These are phyloP conservation scores for Mucor piriformis DNA, from an alignment of 371 early-diverging fungal genomes.

Conservation along the genomic window DNA sequence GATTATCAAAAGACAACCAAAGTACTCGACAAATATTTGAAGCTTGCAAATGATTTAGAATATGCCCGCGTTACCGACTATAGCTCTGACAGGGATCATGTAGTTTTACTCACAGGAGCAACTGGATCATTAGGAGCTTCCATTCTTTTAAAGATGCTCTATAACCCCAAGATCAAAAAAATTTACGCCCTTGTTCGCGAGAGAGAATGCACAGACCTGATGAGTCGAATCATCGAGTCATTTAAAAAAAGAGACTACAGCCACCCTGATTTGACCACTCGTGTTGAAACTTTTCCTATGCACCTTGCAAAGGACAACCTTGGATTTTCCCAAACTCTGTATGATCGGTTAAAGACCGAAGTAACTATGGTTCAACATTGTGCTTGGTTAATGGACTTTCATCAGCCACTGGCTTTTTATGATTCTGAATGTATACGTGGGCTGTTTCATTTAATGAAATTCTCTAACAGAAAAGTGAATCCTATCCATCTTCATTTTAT, in stretches of 20 bases:
- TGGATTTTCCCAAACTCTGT: constrained; percentile 24
- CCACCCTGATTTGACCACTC: constrained; percentile 4
- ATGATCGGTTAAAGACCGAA: constrained; percentile 27
- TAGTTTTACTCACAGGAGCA: constrained; percentile 43
- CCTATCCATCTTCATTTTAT: constrained; percentile 36
- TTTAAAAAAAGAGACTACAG: constrained; percentile 33
- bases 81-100: constrained; percentile 7
- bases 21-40: constrained; percentile 13
- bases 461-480: constrained; percentile 28
- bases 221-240: constrained; percentile 22
- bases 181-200: constrained; percentile 39
- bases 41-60: constrained; percentile 7
- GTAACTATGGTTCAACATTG: constrained; percentile 32
- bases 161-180: constrained; percentile 24
- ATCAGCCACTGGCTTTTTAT: constrained; percentile 32
- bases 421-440: constrained; percentile 31
- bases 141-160: constrained; percentile 31
- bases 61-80: background rate
- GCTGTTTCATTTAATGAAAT: constrained; percentile 31
- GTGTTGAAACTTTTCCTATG: constrained; percentile 19
- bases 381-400: constrained; percentile 40
- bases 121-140: constrained; percentile 49
- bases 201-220: constrained; percentile 1
- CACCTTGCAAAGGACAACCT: constrained; percentile 16
- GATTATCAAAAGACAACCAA: constrained; percentile 4